Conservation (phyloP, 306 rosid genomes). For the Rubus parviflorus region DNA sequence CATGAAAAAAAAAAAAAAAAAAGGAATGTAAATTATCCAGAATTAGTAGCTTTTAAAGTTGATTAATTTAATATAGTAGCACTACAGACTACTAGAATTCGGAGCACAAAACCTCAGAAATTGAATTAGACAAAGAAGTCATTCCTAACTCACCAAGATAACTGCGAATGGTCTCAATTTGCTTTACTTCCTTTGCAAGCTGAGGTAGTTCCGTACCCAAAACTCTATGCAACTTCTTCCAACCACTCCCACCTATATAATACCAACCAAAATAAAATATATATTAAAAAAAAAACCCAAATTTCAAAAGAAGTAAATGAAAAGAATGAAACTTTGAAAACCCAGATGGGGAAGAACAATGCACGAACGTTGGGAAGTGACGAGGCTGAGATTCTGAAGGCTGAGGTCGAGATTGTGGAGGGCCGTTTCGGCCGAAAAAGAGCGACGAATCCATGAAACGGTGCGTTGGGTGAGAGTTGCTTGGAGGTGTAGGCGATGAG, state of each 20-base stretch:
- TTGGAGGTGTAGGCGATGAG: constrained; percentile 27
- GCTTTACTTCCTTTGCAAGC: constrained; percentile 47
- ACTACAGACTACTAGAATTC: not conserved
- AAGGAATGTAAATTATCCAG: not conserved
- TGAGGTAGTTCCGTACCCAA: constrained; percentile 52
- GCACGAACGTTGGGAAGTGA: constrained; percentile 51
- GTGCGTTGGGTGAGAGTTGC: constrained; percentile 32
- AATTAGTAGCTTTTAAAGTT: not conserved
- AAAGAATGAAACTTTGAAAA: not conserved
- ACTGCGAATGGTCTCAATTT: constrained; percentile 45
- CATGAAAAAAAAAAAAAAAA: not conserved
- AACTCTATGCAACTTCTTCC: constrained; percentile 41
- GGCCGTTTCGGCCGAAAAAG: constrained; percentile 41
- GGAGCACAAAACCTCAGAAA: not conserved
- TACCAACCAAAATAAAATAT: not conserved
- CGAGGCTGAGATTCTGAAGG: constrained; percentile 53
- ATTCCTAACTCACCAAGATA: constrained; percentile 53
- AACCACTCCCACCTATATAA: constrained; percentile 51
- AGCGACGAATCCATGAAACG: constrained; percentile 62
- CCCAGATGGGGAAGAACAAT: not conserved
- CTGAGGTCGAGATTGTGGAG: constrained; percentile 34
- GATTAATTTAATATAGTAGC: not conserved
- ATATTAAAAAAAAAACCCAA: not conserved
- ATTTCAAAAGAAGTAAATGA: not conserved
- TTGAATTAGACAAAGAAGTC: not conserved